phyloP scores from a whole-genome alignment of 1,139 yeast genomes.

The Geotrichum candidum region DNA sequence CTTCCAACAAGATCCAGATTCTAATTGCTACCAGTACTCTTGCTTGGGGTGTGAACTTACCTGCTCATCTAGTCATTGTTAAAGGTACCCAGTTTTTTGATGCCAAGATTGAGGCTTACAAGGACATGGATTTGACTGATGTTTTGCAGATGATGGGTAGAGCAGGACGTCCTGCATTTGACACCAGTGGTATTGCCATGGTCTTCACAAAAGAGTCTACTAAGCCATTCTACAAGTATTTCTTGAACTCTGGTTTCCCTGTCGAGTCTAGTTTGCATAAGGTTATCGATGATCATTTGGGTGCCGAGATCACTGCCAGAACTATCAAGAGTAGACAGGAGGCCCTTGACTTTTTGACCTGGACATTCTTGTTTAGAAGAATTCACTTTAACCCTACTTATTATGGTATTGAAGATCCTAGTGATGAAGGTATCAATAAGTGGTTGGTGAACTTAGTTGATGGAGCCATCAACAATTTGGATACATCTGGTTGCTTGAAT shows the following conservation, averaged over 20 bases:
- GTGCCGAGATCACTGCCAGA: constrained; percentile 92
- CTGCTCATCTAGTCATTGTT: constrained; percentile 88
- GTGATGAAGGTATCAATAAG: constrained; percentile 48
- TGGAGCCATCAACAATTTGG: constrained; percentile 57
- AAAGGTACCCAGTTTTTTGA: constrained; percentile 91
- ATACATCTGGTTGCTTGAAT: constrained; percentile 65
- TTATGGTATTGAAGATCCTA: constrained; percentile 74
- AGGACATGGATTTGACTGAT: constrained; percentile 90
- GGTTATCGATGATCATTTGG: constrained; percentile 88
- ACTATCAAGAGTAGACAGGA: constrained; percentile 77
- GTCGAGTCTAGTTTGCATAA: constrained; percentile 94
- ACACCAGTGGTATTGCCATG: constrained; percentile 91
- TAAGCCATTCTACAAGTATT: constrained; percentile 88
- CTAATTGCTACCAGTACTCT: constrained; percentile 90
- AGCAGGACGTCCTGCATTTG: constrained; percentile 97
- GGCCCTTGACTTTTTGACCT: constrained; percentile 85
- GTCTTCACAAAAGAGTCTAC: constrained; percentile 90
- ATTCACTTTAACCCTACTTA: constrained; percentile 95
- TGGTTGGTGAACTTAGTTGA: constrained; percentile 74
- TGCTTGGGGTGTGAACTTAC: constrained; percentile 97
- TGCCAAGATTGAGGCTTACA: constrained; percentile 70
- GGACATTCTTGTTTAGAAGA: constrained; percentile 92
- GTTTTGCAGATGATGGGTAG: constrained; percentile 87
- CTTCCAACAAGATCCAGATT: constrained; percentile 78
- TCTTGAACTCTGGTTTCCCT: constrained; percentile 91